A percentile compares a stretch with the other conserved stretches of the same genome.
Conservation (phyloP, 805 yeast species). For the Candida xiaguanensis region DNA sequence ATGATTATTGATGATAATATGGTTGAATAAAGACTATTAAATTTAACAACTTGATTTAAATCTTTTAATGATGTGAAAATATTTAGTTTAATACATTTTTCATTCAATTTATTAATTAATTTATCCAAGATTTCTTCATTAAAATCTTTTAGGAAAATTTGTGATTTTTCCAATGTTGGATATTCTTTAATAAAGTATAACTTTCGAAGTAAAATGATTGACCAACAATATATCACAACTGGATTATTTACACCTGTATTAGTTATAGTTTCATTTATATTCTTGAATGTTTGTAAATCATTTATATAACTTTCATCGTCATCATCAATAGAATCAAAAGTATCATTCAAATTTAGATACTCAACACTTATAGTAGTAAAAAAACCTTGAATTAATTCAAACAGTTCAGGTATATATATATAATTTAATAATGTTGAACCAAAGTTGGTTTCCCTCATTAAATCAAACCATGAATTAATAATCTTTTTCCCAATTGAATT, state of each 20-base stretch:
- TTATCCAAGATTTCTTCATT: slow-evolving; percentile 13
- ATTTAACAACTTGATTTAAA: slow-evolving; percentile 40
- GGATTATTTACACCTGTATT: slow-evolving; percentile 39
- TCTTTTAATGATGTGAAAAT: slow-evolving; percentile 45
- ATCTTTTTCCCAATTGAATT: slow-evolving; percentile 30
- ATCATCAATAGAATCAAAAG: slow-evolving; percentile 30
- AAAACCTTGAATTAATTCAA: slow-evolving; percentile 41
- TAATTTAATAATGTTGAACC: slow-evolving; percentile 21
- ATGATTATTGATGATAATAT: slow-evolving; percentile 43
- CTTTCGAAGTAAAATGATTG: slow-evolving; percentile 54
- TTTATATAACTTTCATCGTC: slow-evolving; percentile 35
- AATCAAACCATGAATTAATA: slow-evolving; percentile 52
- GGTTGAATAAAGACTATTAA: slow-evolving; percentile 51
- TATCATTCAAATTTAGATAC: slow-evolving; percentile 54
- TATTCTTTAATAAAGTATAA: slow-evolving; percentile 41
- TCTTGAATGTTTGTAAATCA: slow-evolving; percentile 31
- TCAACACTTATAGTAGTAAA: slow-evolving; percentile 47
- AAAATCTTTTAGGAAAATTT: slow-evolving; percentile 9
- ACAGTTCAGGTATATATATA: slow-evolving; percentile 23
- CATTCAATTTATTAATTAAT: slow-evolving; percentile 32
- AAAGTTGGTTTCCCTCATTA: slow-evolving; percentile 38
- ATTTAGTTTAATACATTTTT: slow-evolving; percentile 34
- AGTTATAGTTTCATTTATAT: slow-evolving; percentile 39
- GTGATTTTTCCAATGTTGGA: slow-evolving; percentile 14
- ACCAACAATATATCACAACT: slow-evolving; percentile 62